Evolutionary conservation across 768 basidiomycete species (phyloP).

Genomic region (Pisolithus sp.): DNA sequence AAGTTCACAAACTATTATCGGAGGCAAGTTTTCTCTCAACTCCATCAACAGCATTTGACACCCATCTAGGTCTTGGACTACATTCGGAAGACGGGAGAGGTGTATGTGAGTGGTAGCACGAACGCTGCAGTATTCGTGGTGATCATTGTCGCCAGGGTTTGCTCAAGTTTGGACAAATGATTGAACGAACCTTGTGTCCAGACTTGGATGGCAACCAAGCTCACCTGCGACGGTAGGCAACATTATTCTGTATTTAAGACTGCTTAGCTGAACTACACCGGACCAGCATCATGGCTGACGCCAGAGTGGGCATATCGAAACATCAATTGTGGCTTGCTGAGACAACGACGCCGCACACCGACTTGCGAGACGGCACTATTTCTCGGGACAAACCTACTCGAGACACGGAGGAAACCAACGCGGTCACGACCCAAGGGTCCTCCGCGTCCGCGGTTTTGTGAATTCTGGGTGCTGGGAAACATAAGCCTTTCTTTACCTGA

Average conservation of each 20-base stretch:
- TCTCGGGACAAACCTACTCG: too few species aligned
- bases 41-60: neutral
- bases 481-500: too few species aligned
- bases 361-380: too few species aligned
- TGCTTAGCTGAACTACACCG: neutral
- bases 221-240: neutral
- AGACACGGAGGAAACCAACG: too few species aligned
- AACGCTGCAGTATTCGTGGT: too few species aligned
- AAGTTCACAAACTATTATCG: neutral
- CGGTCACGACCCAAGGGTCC: too few species aligned
- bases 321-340: neutral
- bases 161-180: too few species aligned
- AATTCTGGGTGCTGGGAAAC: too few species aligned
- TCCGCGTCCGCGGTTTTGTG: too few species aligned
- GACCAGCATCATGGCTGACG: neutral
- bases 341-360: neutral
- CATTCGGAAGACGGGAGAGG: neutral
- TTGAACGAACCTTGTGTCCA: too few species aligned
- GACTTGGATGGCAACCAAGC: neutral
- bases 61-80: neutral
- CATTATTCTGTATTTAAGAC: neutral
- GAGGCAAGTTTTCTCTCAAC: neutral
- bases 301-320: neutral
- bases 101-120: neutral
- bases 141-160: too few species aligned